Percentiles rank a stretch among this genome's conserved stretches.
Conservation (phyloP, 176 grass and related monocot genomes). For the Carex parvula region DNA sequence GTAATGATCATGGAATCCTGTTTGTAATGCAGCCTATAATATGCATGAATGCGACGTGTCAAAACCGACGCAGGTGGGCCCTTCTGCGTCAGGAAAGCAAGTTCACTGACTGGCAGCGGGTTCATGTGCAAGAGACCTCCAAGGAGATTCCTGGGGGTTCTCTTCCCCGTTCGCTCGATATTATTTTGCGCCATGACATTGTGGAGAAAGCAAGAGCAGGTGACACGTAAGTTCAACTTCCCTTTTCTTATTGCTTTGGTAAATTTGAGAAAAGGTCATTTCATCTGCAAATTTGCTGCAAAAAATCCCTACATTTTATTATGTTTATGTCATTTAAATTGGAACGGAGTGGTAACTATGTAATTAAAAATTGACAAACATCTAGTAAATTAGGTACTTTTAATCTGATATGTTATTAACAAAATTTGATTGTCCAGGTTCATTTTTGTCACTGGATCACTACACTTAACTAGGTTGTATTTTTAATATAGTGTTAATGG, state of each 20-base stretch:
- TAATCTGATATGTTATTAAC: not conserved
- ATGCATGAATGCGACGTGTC: slow-evolving; percentile 83
- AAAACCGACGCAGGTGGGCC: slow-evolving; percentile 79
- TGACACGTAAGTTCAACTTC: slow-evolving; percentile 62
- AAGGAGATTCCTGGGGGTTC: slow-evolving; percentile 97
- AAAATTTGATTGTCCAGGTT: not conserved
- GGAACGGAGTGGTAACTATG: not conserved
- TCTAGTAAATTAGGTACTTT: slow-evolving; percentile 2
- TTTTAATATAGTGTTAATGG: not conserved
- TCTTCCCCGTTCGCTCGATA: slow-evolving; percentile 86
- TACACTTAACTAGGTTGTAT: not conserved
- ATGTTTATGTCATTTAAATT: slow-evolving; percentile 6
- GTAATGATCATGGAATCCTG: slow-evolving; percentile 1
- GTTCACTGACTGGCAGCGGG: slow-evolving; percentile 95
- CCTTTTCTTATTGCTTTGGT: not conserved
- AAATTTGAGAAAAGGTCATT: not conserved
- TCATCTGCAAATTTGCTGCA: not conserved
- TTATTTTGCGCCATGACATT: slow-evolving; percentile 91
- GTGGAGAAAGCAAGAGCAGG: slow-evolving; percentile 98
- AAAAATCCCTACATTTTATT: not conserved
- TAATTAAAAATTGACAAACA: slow-evolving; percentile 1
- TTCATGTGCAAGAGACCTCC: slow-evolving; percentile 90
- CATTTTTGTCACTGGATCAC: not conserved
- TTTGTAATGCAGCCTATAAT: slow-evolving; percentile 64
- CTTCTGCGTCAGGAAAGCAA: slow-evolving; percentile 95